phyloP scores from a whole-genome alignment of 2,329 filamentous ascomycete genomes.

The Ophiostoma novo-ulmi region DNA sequence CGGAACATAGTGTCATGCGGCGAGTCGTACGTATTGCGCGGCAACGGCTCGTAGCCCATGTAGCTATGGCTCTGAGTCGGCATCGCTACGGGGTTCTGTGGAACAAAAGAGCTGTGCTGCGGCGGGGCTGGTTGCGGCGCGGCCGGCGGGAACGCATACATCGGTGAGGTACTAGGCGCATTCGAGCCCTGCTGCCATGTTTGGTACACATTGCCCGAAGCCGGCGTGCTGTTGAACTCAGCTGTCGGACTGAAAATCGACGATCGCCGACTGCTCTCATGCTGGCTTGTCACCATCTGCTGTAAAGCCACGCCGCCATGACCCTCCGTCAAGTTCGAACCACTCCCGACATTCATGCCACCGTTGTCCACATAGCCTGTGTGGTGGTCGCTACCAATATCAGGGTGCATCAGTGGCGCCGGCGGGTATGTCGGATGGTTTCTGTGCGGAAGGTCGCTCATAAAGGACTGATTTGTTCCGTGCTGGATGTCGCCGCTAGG shows the following conservation, averaged over 20 bases:
- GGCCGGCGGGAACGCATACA: conserved; percentile 43
- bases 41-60: conserved; percentile 33
- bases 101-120: conserved; percentile 29
- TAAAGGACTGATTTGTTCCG: conserved; percentile 29
- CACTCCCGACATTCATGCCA: conserved; percentile 28
- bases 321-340: conserved; percentile 3
- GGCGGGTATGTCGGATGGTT: conserved; percentile 35
- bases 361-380: conserved; percentile 38
- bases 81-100: conserved; percentile 31
- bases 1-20: conserved; percentile 32
- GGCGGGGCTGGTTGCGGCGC: conserved; percentile 7
- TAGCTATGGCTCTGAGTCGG: conserved; percentile 30
- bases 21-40: conserved; percentile 31
- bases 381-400: conserved; percentile 40
- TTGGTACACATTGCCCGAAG: conserved; percentile 38
- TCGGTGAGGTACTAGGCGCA: conserved; percentile 38
- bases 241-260: conserved; percentile 41
- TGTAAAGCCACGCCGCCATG: conserved; percentile 38
- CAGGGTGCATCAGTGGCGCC: conserved; percentile 41
- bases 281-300: conserved; percentile 44
- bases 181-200: conserved; percentile 44
- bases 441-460: conserved; percentile 44
- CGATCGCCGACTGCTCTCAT: conserved; percentile 44
- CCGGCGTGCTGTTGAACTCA: conserved; percentile 43
- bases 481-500: conserved; percentile 27